Base-by-base conservation (phyloP, 83 land plant species). In the Diphasiastrum complanatum region DNA sequence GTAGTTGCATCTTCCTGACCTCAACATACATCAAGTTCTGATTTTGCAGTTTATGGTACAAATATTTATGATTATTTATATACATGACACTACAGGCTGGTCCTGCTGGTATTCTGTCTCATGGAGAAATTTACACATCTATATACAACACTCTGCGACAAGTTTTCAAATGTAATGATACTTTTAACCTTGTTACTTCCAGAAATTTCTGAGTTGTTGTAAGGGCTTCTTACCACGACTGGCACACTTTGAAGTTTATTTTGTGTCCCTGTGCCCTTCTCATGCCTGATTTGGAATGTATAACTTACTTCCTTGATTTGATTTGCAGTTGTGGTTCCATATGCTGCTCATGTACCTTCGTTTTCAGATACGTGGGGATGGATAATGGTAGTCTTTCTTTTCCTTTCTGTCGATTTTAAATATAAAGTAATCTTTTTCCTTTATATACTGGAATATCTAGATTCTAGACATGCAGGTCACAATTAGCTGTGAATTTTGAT, bases 311-410 rank as follows among this genome's bases (percentile, higher is more conserved):
- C 38, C 3, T 37, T 34, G 5, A 2, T n/a, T n/a, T n/a, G 43
- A 25, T 30, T 36, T 75, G 74, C 86, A 90, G 92, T 81, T 69
- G 92, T 90, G 43, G 53, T 79, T 30, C 79, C 89, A 8, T 90
- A 90, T 71, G 73, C 89, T 3, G 88, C 92, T 52, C 92, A 90
- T 65, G 73, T 90, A 24, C 97, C 97, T 24, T 90, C 97, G 12
- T 90, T 72, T 74, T 87, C 89, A 28, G 97, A 90, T 70, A 75
- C 92, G 0, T 90, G 97, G 97, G 97, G 97, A 8, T 90, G 97
- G 97, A 78, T 90, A 33, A 79, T 86, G 88, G 96, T 89, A 64
- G 71, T n/a, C n/a, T n/a, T n/a, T n/a, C n/a, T n/a, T n/a, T n/a
- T n/a, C n/a, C n/a, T n/a, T n/a, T n/a, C n/a, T n/a, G n/a, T n/a